Base-by-base conservation (phyloP, 805 yeast genomes). In the Candida golubevii region DNA sequence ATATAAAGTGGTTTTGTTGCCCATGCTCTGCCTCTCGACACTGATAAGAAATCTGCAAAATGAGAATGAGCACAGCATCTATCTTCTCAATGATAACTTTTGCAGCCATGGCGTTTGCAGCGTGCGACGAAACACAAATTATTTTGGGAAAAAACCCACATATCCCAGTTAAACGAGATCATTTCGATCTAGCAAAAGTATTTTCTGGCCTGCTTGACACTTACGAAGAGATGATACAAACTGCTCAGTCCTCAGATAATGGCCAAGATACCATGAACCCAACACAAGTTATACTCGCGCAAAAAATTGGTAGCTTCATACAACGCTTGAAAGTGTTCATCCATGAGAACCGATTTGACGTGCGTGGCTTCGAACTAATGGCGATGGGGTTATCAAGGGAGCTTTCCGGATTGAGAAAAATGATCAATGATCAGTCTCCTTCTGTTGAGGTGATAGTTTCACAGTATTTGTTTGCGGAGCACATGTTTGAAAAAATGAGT, bases 151-250 rank as follows among this genome's bases (percentile, higher is more conserved):
- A 10, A 29, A 29, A 6, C n/a, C 6, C n/a, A 3, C 32, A 29
- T 10, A 29, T 4, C 6, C 11, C 4, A 6, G 32, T 11, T 6
- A 12, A 29, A 12, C n/a, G 32, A 12, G n/a, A 29, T 11, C n/a
- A 4, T 11, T 12, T 5, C 23, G 23, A 18, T 18, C 23, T 18
- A 2, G 32, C n/a, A 10, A 29, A 29, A 29, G 32, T 4, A 4
- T 29, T 38, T 10, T 38, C 41, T 6, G 31, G 31, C 7, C 11
- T 14, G 23, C 11, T 26, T 12, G 41, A 38, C 18, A 38, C 41
- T 6, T 38, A 15, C 23, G 41, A 38, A 9, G 41, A 38, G 8
- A 38, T n/a, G n/a, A n/a, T n/a, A n/a, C n/a, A n/a, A n/a, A n/a
- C n/a, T n/a, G n/a, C n/a, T n/a, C n/a, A n/a, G n/a, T n/a, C n/a